Base-by-base conservation (phyloP, 495 filamentous ascomycete genomes). In the Penicillium desertorum region DNA sequence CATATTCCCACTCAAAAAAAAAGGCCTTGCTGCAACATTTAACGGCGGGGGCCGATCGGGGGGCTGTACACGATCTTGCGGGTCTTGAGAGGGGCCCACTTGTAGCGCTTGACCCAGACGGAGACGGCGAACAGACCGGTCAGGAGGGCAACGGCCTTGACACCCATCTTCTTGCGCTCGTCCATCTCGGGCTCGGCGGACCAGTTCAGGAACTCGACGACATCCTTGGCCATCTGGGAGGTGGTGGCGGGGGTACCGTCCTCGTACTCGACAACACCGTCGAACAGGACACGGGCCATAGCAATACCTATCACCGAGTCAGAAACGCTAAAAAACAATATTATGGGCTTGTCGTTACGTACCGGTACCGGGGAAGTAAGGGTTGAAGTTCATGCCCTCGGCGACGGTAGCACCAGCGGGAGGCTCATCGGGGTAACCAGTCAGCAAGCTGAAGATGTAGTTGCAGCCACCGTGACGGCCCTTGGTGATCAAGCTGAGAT, bases 221-320 rank as follows among this genome's bases (percentile, higher is more conserved):
- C 95, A 70, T 99, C 95, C 86, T 99, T 99, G 66, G 95, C 95
- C 95, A 99, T 98, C 81, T 99, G 95, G 49, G 92, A 96, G 56
- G 92, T 89, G 62, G 92, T 87, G 30, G 95, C 95, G 47, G 91
- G 88, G 32, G 95, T 98, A 54, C 86, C 90, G 62, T 99, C 95
- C 73, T 99, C 95, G 81, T 99, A 99, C 69, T 99, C 95, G 53
- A 99, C 95, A 30, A 99, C 77, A 55, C 92, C 95, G 64, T 99
- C 93, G 77, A 93, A 99, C 44, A 99, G 84, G 55, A 97, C 93
- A 81, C 95, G 92, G 65, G 88, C 92, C 95, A 99, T 99, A 65
- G 89, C 95, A 74, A 99, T 99, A 65, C 92, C 83, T 86, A 57
- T 17, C 30, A 45, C n/a, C 4, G 27, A 25, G 63, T 66, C 56